Percentiles rank a stretch among this genome's conserved stretches.
Evolutionary conservation across 225 moss, liverwort and hornwort genomes (phyloP).

Genomic region (Sphagnum contortum): DNA sequence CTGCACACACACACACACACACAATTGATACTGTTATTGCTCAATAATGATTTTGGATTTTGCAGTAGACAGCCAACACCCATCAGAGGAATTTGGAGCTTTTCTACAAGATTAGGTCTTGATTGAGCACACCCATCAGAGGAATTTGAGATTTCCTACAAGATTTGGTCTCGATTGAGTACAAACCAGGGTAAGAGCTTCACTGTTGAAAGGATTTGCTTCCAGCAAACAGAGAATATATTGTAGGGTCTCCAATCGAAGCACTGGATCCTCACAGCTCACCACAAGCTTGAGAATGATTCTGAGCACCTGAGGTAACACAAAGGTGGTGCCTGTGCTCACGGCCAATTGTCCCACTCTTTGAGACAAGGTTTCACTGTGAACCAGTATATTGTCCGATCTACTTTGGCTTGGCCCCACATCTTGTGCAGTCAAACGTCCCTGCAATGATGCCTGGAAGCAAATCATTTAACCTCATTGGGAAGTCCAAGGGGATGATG

Average conservation of each 20-base stretch:
- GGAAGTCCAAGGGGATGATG: too few species aligned
- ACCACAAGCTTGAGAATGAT: conserved; percentile 31
- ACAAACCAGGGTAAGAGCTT: conserved; percentile 20
- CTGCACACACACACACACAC: conserved; percentile 5
- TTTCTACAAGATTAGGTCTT: too few species aligned
- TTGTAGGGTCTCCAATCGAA: conserved; percentile 23
- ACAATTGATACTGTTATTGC: too few species aligned
- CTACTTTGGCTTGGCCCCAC: conserved; percentile 3
- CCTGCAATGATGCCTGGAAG: not conserved
- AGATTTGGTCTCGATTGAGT: too few species aligned
- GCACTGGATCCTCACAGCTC: conserved; percentile 12
- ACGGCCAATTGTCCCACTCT: conserved; percentile 6
- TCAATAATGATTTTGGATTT: too few species aligned
- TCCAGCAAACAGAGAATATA: conserved; percentile 21
- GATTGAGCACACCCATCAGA: too few species aligned
- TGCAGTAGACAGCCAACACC: too few species aligned
- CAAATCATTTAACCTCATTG: too few species aligned
- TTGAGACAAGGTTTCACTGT: not conserved
- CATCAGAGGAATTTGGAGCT: too few species aligned
- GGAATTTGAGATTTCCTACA: too few species aligned
- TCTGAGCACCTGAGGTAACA: conserved; percentile 25
- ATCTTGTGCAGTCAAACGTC: conserved; percentile 3
- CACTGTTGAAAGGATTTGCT: conserved; percentile 22
- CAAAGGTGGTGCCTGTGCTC: conserved; percentile 14
- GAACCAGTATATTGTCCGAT: not conserved